These are phyloP conservation scores for Alternaria arborescens DNA, from an alignment of 2,329 filamentous ascomycete genomes.

Conservation along the genomic window DNA sequence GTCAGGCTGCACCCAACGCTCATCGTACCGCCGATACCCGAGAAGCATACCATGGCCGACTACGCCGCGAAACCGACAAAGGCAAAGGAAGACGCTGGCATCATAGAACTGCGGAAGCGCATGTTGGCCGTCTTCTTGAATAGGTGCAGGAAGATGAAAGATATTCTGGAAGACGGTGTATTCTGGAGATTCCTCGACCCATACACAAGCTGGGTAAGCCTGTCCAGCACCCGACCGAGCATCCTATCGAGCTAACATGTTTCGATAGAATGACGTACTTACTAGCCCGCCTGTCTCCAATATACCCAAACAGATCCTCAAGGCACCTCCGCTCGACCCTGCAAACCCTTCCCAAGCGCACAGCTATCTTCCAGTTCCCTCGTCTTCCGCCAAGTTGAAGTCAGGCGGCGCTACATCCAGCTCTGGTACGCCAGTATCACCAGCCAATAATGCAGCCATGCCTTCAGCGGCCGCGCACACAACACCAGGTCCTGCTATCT, in stretches of 20 bases:
- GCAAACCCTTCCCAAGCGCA: slow-evolving; percentile 92
- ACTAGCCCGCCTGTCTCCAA: slow-evolving; percentile 89
- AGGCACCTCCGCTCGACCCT: slow-evolving; percentile 92
- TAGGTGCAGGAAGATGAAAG: slow-evolving; percentile 89
- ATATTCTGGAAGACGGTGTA: slow-evolving; percentile 89
- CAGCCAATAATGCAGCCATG: slow-evolving; percentile 58
- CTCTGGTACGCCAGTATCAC: slow-evolving; percentile 64
- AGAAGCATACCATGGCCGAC: slow-evolving; percentile 98
- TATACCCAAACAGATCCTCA: slow-evolving; percentile 92
- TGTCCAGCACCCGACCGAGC: not conserved
- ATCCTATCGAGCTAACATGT: slow-evolving; percentile 7
- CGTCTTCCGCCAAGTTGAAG: slow-evolving; percentile 85
- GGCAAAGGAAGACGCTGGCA: slow-evolving; percentile 95
- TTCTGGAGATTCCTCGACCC: slow-evolving; percentile 98
- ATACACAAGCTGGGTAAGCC: slow-evolving; percentile 93
- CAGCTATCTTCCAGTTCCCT: slow-evolving; percentile 84
- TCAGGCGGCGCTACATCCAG: slow-evolving; percentile 55
- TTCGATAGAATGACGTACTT: slow-evolving; percentile 85
- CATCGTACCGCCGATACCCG: slow-evolving; percentile 94
- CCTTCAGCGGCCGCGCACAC: slow-evolving; percentile 65
- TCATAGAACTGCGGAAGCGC: slow-evolving; percentile 94
- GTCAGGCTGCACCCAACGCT: slow-evolving; percentile 93
- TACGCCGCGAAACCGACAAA: slow-evolving; percentile 98
- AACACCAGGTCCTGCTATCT: slow-evolving; percentile 68
- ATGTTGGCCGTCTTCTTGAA: slow-evolving; percentile 98